Conservation (phyloP, 2,329 filamentous ascomycete genomes). For the Pseudogymnoascus verrucosus region DNA sequence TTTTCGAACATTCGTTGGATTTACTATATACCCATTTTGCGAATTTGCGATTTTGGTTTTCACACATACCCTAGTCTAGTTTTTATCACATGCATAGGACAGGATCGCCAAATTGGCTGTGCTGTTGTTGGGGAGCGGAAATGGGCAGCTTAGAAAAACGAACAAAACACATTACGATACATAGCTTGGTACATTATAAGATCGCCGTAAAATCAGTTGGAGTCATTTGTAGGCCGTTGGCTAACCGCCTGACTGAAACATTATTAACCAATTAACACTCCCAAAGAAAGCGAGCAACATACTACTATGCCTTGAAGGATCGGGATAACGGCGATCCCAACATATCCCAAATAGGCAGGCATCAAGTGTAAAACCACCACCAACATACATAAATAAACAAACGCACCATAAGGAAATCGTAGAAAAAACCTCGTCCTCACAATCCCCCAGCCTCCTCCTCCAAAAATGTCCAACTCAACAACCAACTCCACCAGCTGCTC, state of each 20-base stretch:
- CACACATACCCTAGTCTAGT: not conserved
- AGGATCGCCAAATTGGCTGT: not conserved
- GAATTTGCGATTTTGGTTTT: not conserved
- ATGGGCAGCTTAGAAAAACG: not conserved
- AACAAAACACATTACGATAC: not conserved
- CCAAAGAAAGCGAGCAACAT: not conserved
- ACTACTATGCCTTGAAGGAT: not conserved
- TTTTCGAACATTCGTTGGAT: not conserved
- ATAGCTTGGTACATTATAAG: not conserved
- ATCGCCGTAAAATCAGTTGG: not conserved
- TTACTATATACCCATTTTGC: constrained; percentile 1
- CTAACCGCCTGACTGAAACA: not conserved
- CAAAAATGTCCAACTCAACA: not conserved
- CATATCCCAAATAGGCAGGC: not conserved
- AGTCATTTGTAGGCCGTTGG: not conserved
- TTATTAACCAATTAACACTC: not conserved
- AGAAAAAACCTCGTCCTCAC: not conserved
- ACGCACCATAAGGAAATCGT: too few species aligned
- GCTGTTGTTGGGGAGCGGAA: not conserved
- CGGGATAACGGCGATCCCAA: not conserved
- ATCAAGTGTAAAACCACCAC: too few species aligned
- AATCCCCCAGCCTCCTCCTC: not conserved
- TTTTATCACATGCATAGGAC: not conserved
- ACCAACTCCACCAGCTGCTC: not conserved
- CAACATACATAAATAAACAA: too few species aligned